Percentiles rank a stretch among this genome's conserved stretches.
These are phyloP conservation scores for Kodamaea suecica DNA, from an alignment of 1,139 yeast species.

Conservation along the genomic window DNA sequence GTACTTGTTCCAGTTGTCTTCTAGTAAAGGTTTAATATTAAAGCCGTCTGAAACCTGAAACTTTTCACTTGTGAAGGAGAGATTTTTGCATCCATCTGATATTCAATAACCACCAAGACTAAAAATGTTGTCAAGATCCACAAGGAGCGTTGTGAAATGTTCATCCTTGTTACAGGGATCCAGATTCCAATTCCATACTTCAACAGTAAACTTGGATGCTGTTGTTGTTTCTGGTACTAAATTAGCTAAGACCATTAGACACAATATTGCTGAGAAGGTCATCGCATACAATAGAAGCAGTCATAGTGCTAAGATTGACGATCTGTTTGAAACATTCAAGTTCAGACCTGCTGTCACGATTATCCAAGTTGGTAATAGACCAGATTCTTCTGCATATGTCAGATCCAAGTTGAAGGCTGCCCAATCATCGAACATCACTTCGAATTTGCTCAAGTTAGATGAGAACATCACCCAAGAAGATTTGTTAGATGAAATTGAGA, in stretches of 20 bases:
- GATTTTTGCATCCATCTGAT: background rate
- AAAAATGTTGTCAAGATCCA: conserved; percentile 9
- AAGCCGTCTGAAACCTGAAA: too few species aligned
- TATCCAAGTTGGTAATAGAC: conserved; percentile 71
- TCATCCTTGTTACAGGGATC: conserved; percentile 2
- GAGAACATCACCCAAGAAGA: conserved; percentile 55
- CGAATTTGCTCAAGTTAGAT: conserved; percentile 56
- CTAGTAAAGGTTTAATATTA: too few species aligned
- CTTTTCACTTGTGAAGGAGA: too few species aligned
- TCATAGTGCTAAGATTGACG: conserved; percentile 16
- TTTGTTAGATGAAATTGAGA: conserved; percentile 52
- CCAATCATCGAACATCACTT: conserved; percentile 59
- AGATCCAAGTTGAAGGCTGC: conserved; percentile 74
- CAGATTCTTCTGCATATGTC: conserved; percentile 77
- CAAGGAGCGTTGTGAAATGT: conserved; percentile 1
- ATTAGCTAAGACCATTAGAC: conserved; percentile 39
- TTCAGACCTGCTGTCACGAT: conserved; percentile 66
- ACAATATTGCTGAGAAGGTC: conserved; percentile 42
- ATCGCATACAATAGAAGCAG: conserved; percentile 31
- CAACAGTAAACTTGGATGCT: conserved; percentile 26
- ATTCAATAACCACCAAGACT: background rate
- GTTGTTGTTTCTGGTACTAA: conserved; percentile 44
- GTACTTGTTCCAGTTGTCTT: too few species aligned
- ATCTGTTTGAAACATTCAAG: conserved; percentile 29
- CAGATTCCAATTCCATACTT: conserved; percentile 10